Evolutionary conservation across 331 rosid genomes (phyloP).

Genomic region (Stylosanthes scabra): DNA sequence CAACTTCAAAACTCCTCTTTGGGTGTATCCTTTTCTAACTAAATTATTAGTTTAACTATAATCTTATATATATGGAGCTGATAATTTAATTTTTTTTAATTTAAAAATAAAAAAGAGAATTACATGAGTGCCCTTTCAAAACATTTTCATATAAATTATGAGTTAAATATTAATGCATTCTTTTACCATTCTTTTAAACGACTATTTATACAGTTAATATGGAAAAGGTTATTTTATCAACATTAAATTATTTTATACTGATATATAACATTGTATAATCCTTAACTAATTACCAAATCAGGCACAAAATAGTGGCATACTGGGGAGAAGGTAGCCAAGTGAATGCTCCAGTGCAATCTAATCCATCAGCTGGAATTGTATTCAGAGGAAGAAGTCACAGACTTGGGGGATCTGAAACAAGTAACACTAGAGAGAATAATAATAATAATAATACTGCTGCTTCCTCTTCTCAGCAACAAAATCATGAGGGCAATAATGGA

Average conservation of each 20-base stretch:
- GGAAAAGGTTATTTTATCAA: too few species aligned
- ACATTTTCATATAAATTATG: too few species aligned
- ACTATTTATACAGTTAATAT: too few species aligned
- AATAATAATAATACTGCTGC: background rate
- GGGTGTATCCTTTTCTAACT: constrained; percentile 70
- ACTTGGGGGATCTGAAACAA: constrained; percentile 51
- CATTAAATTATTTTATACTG: too few species aligned
- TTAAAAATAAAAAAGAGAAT: too few species aligned
- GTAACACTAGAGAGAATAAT: constrained; percentile 21
- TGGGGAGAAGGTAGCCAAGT: constrained; percentile 81
- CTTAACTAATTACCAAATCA: constrained; percentile 42
- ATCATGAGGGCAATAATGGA: constrained; percentile 37
- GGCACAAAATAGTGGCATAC: constrained; percentile 74
- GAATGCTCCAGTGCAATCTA: constrained; percentile 68
- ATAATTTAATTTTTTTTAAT: background rate
- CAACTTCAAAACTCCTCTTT: constrained; percentile 67
- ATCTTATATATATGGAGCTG: background rate
- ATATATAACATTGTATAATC: constrained; percentile 10
- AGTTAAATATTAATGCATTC: too few species aligned
- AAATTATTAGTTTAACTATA: too few species aligned
- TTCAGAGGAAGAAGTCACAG: constrained; percentile 73
- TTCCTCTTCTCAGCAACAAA: constrained; percentile 35
- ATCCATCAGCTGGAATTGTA: constrained; percentile 59
- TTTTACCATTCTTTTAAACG: too few species aligned
- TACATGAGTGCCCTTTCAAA: too few species aligned